phyloP scores from a whole-genome alignment of 1,284 basidiomycete genomes.

The Neolentinus lepideus region DNA sequence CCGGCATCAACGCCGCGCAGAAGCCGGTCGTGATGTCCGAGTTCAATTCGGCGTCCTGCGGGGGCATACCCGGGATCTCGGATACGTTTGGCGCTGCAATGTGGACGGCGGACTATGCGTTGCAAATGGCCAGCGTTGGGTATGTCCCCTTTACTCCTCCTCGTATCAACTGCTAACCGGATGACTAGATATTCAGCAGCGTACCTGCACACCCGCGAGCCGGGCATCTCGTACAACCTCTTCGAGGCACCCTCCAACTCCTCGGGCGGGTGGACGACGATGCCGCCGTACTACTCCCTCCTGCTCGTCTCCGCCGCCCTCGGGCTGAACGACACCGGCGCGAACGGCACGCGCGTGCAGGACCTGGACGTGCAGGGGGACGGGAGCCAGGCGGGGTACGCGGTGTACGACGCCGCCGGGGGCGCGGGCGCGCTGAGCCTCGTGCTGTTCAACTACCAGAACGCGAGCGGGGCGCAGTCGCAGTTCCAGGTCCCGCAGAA shows the following conservation, averaged over 20 bases:
- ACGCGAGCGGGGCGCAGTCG: constrained; percentile 22
- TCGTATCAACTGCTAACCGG: not conserved
- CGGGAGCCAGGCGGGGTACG: constrained; percentile 44
- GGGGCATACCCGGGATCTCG: constrained; percentile 51
- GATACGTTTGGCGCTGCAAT: constrained; percentile 57
- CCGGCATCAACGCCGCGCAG: constrained; percentile 22
- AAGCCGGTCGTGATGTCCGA: constrained; percentile 54
- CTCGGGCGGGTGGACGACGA: constrained; percentile 39
- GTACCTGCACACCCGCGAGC: constrained; percentile 44
- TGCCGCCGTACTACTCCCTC: constrained; percentile 50
- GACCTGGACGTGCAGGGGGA: constrained; percentile 41
- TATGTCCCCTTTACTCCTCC: not conserved
- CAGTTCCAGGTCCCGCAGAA: constrained; percentile 28
- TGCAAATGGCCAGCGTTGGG: constrained; percentile 43
- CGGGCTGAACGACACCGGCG: constrained; percentile 14
- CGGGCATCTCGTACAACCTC: constrained; percentile 42
- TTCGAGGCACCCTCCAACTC: constrained; percentile 37
- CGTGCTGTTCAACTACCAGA: constrained; percentile 56
- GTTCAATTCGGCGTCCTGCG: constrained; percentile 63
- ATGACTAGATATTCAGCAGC: constrained; percentile 27
- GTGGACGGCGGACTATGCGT: constrained; percentile 49
- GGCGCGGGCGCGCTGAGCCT: constrained; percentile 28
- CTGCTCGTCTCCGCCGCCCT: constrained; percentile 51
- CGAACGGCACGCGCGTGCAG: constrained; percentile 37
- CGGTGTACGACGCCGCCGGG: constrained; percentile 39